These are phyloP conservation scores for Saccharomyces mikatae DNA, from an alignment of 805 yeast species.

Conservation along the genomic window DNA sequence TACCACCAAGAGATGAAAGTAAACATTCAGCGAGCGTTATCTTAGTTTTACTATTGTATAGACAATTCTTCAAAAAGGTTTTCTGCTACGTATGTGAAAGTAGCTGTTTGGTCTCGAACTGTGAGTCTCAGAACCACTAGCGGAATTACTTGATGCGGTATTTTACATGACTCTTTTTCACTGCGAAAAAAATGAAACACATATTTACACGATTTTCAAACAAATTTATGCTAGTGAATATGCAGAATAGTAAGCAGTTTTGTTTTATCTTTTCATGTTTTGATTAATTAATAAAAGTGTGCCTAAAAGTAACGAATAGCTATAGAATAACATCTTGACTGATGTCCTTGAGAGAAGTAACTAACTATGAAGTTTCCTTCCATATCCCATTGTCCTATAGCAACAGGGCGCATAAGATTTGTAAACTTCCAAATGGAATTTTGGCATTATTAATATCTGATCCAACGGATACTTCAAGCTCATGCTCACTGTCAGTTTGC, in stretches of 20 bases:
- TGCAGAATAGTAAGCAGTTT: not conserved
- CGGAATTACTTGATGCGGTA: not conserved
- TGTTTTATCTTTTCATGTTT: not conserved
- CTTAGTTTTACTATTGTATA: not conserved
- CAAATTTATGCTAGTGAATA: not conserved
- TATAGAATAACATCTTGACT: not conserved
- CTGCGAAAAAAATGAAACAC: not conserved
- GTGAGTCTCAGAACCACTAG: not conserved
- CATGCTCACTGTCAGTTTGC: constrained; percentile 68
- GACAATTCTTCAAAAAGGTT: not conserved
- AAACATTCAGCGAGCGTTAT: not conserved
- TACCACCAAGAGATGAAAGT: no score
- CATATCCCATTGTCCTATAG: constrained; percentile 33
- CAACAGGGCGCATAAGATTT: constrained; percentile 36
- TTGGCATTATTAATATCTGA: constrained; percentile 66
- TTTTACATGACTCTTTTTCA: not conserved
- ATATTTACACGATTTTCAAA: not conserved
- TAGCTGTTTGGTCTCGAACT: not conserved
- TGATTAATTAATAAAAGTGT: not conserved
- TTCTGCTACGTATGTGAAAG: not conserved
- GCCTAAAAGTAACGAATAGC: not conserved
- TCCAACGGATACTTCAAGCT: constrained; percentile 51
- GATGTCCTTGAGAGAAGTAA: constrained; percentile 17
- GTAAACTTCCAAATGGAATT: constrained; percentile 61
- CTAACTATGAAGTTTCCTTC: constrained; percentile 19